These are phyloP conservation scores for Symmetrospora coprosmae DNA, from an alignment of 768 basidiomycete genomes.

Conservation along the genomic window DNA sequence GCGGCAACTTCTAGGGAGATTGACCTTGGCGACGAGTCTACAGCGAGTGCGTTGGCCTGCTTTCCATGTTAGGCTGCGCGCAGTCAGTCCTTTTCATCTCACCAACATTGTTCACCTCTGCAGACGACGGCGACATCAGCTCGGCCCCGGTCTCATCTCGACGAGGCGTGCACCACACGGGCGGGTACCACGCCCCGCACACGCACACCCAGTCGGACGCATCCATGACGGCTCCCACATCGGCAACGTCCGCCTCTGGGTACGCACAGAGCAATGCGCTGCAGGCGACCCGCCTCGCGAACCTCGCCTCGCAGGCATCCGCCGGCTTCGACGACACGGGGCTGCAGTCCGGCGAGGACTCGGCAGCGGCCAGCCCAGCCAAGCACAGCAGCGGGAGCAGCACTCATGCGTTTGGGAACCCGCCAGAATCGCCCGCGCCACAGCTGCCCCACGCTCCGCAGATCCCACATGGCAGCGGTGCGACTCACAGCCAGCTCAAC, in stretches of 20 bases:
- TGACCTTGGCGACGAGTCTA: constrained; percentile 2
- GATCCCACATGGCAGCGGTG: too few species aligned
- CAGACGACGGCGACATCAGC: constrained; percentile 23
- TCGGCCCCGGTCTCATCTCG: constrained; percentile 14
- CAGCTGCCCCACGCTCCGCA: constrained; percentile 17
- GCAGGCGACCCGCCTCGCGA: too few species aligned
- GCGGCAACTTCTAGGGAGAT: not conserved
- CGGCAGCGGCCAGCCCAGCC: too few species aligned
- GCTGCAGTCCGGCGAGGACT: too few species aligned
- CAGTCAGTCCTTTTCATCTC: not conserved
- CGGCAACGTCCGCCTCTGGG: too few species aligned
- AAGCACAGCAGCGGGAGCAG: too few species aligned
- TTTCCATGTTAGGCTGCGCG: not conserved
- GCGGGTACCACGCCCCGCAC: not conserved
- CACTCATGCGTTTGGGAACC: not conserved
- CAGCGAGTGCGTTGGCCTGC: not conserved
- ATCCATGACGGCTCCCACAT: not conserved
- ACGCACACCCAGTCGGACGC: not conserved
- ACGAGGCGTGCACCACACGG: not conserved
- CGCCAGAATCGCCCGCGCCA: constrained; percentile 17
- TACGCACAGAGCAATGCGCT: too few species aligned
- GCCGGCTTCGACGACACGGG: too few species aligned
- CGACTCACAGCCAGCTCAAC: too few species aligned
- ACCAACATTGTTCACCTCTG: not conserved
- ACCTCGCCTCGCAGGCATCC: too few species aligned